These are phyloP conservation scores for Schizonepeta tenuifolia DNA, from an alignment of 257 asterid genomes.

Conservation along the genomic window DNA sequence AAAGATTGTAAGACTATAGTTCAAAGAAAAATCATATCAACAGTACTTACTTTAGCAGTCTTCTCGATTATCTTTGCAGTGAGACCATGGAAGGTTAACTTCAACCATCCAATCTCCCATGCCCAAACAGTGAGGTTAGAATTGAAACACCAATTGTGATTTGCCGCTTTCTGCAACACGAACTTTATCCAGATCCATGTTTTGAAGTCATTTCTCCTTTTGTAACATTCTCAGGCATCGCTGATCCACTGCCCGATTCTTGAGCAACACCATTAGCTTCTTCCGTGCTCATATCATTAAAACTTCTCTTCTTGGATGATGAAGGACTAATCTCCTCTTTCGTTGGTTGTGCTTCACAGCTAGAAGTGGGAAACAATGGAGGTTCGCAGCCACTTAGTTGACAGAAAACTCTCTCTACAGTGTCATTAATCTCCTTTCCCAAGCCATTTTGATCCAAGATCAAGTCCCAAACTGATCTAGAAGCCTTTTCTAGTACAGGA, in stretches of 20 bases:
- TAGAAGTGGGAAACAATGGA: constrained; percentile 63
- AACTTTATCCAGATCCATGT: constrained; percentile 16
- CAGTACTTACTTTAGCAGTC: not conserved
- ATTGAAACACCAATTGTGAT: not conserved
- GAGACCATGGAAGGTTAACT: not conserved
- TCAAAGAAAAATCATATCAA: not conserved
- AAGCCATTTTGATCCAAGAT: constrained; percentile 85
- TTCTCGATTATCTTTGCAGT: not conserved
- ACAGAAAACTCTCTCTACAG: constrained; percentile 87
- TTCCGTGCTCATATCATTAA: constrained; percentile 49
- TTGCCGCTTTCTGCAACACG: not conserved
- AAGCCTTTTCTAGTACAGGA: constrained; percentile 97
- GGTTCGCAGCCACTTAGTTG: constrained; percentile 90
- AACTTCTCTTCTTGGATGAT: constrained; percentile 72
- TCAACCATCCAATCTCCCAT: not conserved
- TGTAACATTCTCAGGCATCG: constrained; percentile 25
- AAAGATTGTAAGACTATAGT: not conserved
- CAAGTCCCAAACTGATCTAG: constrained; percentile 91
- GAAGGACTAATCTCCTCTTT: constrained; percentile 61
- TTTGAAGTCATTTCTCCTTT: constrained; percentile 19
- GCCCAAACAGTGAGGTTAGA: not conserved
- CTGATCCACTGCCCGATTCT: constrained; percentile 36
- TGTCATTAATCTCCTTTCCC: constrained; percentile 85
- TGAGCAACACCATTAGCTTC: constrained; percentile 47
- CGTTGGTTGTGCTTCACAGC: constrained; percentile 43